These are phyloP conservation scores for Hericium erinaceus DNA, from an alignment of 768 basidiomycete genomes.

Conservation along the genomic window DNA sequence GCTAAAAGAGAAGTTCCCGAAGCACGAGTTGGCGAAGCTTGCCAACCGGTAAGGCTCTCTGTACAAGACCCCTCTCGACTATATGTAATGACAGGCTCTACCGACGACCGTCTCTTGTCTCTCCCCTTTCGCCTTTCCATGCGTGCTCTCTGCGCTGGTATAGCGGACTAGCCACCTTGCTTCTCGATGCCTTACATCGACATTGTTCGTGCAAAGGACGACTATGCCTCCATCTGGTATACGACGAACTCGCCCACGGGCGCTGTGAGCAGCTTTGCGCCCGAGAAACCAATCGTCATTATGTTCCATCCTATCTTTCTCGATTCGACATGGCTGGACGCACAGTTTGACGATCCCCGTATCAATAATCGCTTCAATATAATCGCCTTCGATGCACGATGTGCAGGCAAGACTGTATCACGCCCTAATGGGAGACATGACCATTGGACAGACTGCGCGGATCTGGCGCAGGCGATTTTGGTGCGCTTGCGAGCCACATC, in stretches of 20 bases:
- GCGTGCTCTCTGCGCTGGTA: too few species aligned
- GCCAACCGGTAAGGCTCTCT: too few species aligned
- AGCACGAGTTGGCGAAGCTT: too few species aligned
- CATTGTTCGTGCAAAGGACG: constrained; percentile 7
- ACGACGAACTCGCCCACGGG: constrained; percentile 19
- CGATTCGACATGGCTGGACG: constrained; percentile 19
- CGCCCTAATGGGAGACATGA: constrained; percentile 16
- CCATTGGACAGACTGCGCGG: constrained; percentile 21
- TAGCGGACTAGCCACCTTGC: too few species aligned
- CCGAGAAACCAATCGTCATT: constrained; percentile 18
- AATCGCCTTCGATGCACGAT: constrained; percentile 21
- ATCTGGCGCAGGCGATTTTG: constrained; percentile 17
- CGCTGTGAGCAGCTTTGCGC: constrained; percentile 16
- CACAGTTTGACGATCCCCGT: constrained; percentile 19
- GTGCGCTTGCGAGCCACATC: background rate
- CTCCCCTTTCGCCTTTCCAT: too few species aligned
- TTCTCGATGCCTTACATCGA: constrained; percentile 15
- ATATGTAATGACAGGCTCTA: background rate
- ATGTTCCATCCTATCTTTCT: constrained; percentile 20
- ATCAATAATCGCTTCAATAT: constrained; percentile 17
- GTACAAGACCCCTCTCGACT: background rate
- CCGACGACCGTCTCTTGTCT: background rate
- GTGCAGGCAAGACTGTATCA: constrained; percentile 14
- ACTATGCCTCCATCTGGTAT: constrained; percentile 20
- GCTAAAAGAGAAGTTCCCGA: too few species aligned